Conservation (phyloP, 371 early-diverging fungal genomes). For the Globomyces sp. region DNA sequence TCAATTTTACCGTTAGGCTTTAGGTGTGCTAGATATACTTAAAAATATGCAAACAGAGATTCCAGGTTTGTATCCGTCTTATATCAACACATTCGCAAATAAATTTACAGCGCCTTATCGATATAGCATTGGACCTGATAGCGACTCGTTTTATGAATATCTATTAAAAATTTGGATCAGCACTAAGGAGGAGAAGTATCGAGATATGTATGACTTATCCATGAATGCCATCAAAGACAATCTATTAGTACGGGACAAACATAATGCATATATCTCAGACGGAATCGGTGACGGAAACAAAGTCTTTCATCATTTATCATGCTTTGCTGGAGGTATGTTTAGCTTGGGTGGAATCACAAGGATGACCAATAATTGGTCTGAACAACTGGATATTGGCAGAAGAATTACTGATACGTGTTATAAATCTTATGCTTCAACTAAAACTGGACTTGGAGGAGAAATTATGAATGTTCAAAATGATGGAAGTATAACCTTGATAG, state of each 20-base stretch:
- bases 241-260: conserved; percentile 48
- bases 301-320: conserved; percentile 37
- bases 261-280: conserved; percentile 34
- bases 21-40: conserved; percentile 4
- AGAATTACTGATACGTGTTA: conserved; percentile 43
- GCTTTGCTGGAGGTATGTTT: conserved; percentile 72
- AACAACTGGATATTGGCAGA: conserved; percentile 27
- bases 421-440: conserved; percentile 36
- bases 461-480: not conserved
- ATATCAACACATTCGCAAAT: conserved; percentile 47
- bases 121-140: conserved; percentile 40
- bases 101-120: conserved; percentile 37
- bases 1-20: not conserved
- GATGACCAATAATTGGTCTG: conserved; percentile 21
- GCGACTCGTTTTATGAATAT: conserved; percentile 60
- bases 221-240: conserved; percentile 48
- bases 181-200: conserved; percentile 48
- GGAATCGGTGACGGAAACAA: conserved; percentile 30
- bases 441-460: conserved; percentile 50
- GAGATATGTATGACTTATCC: conserved; percentile 53
- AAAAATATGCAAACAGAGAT: not conserved
- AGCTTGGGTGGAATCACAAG: conserved; percentile 54
- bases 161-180: conserved; percentile 70
- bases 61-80: conserved; percentile 73
- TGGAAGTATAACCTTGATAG: conserved; percentile 46